These are phyloP conservation scores for Chalciporus piperatus DNA, from an alignment of 768 basidiomycete species.

Conservation along the genomic window DNA sequence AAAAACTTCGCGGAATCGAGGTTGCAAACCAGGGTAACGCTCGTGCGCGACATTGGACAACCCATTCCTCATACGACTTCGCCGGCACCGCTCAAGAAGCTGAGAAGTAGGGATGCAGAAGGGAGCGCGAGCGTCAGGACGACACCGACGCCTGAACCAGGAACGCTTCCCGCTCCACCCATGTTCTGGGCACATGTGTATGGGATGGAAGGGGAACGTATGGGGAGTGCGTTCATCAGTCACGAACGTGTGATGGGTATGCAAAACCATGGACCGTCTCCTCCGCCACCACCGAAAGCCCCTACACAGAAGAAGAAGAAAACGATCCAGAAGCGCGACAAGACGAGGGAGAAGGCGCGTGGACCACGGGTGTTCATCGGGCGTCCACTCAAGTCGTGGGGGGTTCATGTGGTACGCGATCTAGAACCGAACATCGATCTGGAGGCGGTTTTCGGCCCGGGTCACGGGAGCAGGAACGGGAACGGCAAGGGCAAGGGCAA, in stretches of 20 bases:
- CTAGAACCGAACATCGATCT: slow-evolving; percentile 16
- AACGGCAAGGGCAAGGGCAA: neutral
- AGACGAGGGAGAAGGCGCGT: neutral
- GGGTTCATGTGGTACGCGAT: slow-evolving; percentile 19
- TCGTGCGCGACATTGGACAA: slow-evolving; percentile 19
- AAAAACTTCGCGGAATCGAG: slow-evolving; percentile 22
- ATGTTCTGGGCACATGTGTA: slow-evolving; percentile 37
- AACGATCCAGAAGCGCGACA: neutral
- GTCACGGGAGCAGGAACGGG: neutral
- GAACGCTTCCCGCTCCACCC: neutral
- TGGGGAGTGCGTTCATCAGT: slow-evolving; percentile 28
- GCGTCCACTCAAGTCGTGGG: slow-evolving; percentile 22
- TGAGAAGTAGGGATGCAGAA: neutral
- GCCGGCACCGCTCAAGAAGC: neutral
- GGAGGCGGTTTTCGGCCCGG: neutral
- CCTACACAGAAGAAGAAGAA: neutral
- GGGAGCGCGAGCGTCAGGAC: neutral
- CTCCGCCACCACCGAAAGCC: neutral
- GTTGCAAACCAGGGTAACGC: slow-evolving; percentile 20
- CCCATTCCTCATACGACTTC: neutral
- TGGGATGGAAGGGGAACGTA: slow-evolving; percentile 25
- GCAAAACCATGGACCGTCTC: neutral
- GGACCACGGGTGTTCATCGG: slow-evolving; percentile 27
- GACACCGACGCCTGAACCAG: slow-evolving; percentile 4
- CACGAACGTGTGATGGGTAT: slow-evolving; percentile 7